Percentiles rank a stretch among this genome's conserved stretches.
These are phyloP conservation scores for Metschnikowia henanensis DNA, from an alignment of 805 yeast species.

Conservation along the genomic window DNA sequence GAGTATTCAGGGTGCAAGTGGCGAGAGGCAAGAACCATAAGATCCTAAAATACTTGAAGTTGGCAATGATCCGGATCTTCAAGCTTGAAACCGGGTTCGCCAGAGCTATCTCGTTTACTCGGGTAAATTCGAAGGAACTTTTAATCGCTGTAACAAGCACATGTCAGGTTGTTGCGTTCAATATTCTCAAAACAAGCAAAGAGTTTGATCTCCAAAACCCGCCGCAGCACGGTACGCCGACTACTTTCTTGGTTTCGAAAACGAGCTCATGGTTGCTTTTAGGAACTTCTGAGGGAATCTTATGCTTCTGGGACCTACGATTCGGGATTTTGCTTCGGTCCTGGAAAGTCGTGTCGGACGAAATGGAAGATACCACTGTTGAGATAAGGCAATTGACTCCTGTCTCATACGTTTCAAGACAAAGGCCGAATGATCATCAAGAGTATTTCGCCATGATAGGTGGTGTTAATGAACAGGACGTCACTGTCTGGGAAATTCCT, in stretches of 20 bases:
- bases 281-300: conserved; percentile 74
- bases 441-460: conserved; percentile 55
- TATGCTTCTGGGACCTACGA: conserved; percentile 81
- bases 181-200: conserved; percentile 55
- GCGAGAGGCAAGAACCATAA: conserved; percentile 33
- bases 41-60: conserved; percentile 27
- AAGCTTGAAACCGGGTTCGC: conserved; percentile 40
- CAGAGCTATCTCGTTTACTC: conserved; percentile 41
- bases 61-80: conserved; percentile 19
- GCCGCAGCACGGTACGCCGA: conserved; percentile 63
- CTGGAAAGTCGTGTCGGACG: conserved; percentile 55
- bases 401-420: conserved; percentile 35
- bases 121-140: conserved; percentile 38
- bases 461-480: conserved; percentile 58
- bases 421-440: background rate
- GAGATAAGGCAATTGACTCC: conserved; percentile 45
- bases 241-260: conserved; percentile 56
- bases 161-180: conserved; percentile 52
- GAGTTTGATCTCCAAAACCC: conserved; percentile 50
- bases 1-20: conserved; percentile 37
- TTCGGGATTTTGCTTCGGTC: conserved; percentile 59
- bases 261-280: conserved; percentile 61
- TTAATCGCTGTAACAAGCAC: conserved; percentile 54
- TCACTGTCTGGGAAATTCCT: conserved; percentile 77
- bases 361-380: conserved; percentile 27